Conservation (phyloP, 2,329 filamentous ascomycete genomes). For the Phialocephala sp. region DNA sequence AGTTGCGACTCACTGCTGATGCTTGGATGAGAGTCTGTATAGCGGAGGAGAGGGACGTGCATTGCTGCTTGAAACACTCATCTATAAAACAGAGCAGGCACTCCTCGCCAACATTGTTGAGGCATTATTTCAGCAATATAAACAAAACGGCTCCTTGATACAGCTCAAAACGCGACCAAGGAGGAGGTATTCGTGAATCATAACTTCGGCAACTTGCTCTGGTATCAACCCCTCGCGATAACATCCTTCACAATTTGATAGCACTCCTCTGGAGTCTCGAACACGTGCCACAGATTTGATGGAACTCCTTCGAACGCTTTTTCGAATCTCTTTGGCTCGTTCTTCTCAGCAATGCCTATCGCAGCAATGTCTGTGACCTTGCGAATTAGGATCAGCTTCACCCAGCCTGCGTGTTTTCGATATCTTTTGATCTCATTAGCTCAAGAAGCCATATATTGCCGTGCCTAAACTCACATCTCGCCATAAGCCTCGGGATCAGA, state of each 20-base stretch:
- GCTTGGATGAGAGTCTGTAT: no score
- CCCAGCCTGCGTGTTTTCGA: slow-evolving; percentile 73
- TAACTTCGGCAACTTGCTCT: neutral
- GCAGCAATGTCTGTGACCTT: slow-evolving; percentile 78
- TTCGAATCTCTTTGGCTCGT: slow-evolving; percentile 77
- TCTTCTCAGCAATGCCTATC: slow-evolving; percentile 73
- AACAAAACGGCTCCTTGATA: no score
- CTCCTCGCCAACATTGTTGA: neutral
- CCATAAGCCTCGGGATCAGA: slow-evolving; percentile 90
- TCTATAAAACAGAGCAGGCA: neutral
- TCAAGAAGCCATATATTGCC: neutral
- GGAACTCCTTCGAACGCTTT: slow-evolving; percentile 81
- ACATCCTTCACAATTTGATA: slow-evolving; percentile 46
- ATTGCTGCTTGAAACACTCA: neutral
- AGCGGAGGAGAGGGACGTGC: neutral
- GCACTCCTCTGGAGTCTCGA: slow-evolving; percentile 76
- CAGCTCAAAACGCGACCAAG: no score
- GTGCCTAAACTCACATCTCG: slow-evolving; percentile 63
- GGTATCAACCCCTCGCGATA: slow-evolving; percentile 17
- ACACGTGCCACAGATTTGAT: slow-evolving; percentile 76
- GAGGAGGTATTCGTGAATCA: neutral
- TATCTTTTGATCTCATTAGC: slow-evolving; percentile 50
- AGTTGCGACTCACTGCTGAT: no score
- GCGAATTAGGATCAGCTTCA: slow-evolving; percentile 83
- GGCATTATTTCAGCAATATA: no score